Evolutionary conservation across 164 flowering plant species (phyloP).

Genomic region (Protea cynaroides): DNA sequence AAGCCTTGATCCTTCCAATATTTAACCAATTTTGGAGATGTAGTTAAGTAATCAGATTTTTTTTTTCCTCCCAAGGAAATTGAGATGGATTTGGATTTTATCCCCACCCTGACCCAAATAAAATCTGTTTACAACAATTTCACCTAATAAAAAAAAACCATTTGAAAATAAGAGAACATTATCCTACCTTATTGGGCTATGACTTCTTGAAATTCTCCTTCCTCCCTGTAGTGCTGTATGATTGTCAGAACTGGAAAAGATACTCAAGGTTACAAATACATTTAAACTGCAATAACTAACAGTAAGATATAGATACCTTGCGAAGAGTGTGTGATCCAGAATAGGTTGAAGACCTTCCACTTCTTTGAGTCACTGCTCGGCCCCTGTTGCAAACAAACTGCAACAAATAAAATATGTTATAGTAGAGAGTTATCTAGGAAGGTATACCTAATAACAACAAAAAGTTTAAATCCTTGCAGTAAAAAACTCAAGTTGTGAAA

Average conservation of each 20-base stretch:
- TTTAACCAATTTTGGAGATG: too few species aligned
- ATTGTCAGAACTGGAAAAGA: neutral
- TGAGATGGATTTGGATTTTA: neutral
- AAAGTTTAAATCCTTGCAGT: too few species aligned
- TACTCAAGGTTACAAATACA: neutral
- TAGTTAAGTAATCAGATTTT: too few species aligned
- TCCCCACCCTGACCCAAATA: too few species aligned
- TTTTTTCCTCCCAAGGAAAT: neutral
- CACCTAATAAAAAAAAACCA: too few species aligned
- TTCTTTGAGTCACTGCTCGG: constrained; percentile 56
- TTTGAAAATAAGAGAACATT: neutral
- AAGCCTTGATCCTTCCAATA: too few species aligned
- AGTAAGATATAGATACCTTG: constrained; percentile 41
- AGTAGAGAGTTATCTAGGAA: neutral
- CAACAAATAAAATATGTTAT: neutral
- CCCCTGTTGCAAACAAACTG: constrained; percentile 38
- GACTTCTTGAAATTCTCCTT: constrained; percentile 65
- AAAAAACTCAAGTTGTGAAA: too few species aligned
- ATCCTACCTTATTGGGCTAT: constrained; percentile 80
- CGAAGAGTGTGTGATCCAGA: constrained; percentile 74
- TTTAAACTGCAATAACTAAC: too few species aligned
- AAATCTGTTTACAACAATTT: too few species aligned
- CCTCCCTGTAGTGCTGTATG: constrained; percentile 34
- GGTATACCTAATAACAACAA: too few species aligned
- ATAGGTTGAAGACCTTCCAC: constrained; percentile 75